Conservation (phyloP, 495 filamentous ascomycete species). For the Cladorrhinum samala region DNA sequence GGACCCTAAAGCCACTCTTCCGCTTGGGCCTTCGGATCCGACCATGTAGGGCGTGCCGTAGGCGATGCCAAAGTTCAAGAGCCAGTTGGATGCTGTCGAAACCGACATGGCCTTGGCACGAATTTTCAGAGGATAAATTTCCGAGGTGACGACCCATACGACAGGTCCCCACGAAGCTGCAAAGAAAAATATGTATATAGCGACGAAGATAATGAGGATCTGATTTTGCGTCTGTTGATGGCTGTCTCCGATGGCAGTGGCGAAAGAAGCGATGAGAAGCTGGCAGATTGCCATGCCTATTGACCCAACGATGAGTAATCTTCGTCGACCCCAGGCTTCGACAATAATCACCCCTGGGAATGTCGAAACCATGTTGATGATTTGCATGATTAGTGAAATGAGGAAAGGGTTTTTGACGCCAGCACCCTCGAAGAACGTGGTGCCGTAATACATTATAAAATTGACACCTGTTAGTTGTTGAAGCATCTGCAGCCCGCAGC, state of each 20-base stretch:
- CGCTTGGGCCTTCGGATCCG: constrained; percentile 32
- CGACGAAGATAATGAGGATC: constrained; percentile 69
- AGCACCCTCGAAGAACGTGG: constrained; percentile 65
- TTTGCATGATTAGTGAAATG: constrained; percentile 66
- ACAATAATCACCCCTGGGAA: constrained; percentile 69
- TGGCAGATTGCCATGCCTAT: constrained; percentile 70
- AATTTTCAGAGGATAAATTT: constrained; percentile 75
- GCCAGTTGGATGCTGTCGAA: constrained; percentile 71
- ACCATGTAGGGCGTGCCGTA: constrained; percentile 77
- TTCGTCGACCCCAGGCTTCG: constrained; percentile 70
- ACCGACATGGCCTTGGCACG: constrained; percentile 78
- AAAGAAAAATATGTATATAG: constrained; percentile 82
- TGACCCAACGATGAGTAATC: constrained; percentile 65
- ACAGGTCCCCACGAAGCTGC: constrained; percentile 76
- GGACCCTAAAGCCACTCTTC: constrained; percentile 59
- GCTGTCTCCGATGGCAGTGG: constrained; percentile 43
- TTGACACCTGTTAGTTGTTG: constrained; percentile 55
- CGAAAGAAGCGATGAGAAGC: constrained; percentile 65
- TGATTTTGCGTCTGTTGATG: constrained; percentile 49
- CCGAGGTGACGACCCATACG: constrained; percentile 78
- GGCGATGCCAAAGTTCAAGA: constrained; percentile 75
- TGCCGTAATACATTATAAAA: constrained; percentile 70
- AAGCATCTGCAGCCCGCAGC: constrained; percentile 53
- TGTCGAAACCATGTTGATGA: constrained; percentile 71
- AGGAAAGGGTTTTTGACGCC: constrained; percentile 60